These are phyloP conservation scores for Paratrypanosoma confusum DNA, from an alignment of 208 protist genomes.

Conservation along the genomic window DNA sequence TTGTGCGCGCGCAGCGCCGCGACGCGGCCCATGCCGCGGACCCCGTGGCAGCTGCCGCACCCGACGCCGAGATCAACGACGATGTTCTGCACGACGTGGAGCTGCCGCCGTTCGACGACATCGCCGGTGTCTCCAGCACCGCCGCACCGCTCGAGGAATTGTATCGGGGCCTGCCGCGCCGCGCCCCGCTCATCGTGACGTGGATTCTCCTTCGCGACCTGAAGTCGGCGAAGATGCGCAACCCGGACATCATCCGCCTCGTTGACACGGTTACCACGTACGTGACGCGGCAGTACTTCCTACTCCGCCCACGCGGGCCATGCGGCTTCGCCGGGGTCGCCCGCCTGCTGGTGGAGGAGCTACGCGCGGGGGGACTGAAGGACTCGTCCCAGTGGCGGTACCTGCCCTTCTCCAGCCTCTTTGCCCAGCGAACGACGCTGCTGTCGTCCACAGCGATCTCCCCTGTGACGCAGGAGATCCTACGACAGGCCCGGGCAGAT, in stretches of 20 bases:
- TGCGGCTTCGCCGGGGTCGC: no score
- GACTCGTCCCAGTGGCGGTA: no score
- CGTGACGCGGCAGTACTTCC: conserved; percentile 45
- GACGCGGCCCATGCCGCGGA: background rate
- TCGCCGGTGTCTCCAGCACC: conserved; percentile 11
- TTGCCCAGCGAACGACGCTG: no score
- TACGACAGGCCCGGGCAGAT: no score
- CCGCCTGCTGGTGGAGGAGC: no score
- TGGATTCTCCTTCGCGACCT: conserved; percentile 22
- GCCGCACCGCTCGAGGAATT: no score
- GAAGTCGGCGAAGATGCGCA: conserved; percentile 6
- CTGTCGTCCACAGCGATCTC: no score
- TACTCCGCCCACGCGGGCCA: conserved; percentile 51
- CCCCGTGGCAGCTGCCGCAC: conserved; percentile 11
- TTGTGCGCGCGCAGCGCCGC: background rate
- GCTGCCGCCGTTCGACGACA: conserved; percentile 13
- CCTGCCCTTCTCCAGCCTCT: no score
- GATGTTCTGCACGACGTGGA: conserved; percentile 5
- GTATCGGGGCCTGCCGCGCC: background rate
- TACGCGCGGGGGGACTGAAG: no score
- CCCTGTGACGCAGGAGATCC: no score
- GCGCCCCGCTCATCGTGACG: conserved; percentile 16
- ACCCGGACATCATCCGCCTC: conserved; percentile 19
- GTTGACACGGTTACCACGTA: conserved; percentile 41
- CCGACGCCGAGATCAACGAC: no score